Percentiles rank a stretch among this genome's conserved stretches.
Conservation (phyloP, 352 stramenopile genomes). For the Phytophthora cryptogea region DNA sequence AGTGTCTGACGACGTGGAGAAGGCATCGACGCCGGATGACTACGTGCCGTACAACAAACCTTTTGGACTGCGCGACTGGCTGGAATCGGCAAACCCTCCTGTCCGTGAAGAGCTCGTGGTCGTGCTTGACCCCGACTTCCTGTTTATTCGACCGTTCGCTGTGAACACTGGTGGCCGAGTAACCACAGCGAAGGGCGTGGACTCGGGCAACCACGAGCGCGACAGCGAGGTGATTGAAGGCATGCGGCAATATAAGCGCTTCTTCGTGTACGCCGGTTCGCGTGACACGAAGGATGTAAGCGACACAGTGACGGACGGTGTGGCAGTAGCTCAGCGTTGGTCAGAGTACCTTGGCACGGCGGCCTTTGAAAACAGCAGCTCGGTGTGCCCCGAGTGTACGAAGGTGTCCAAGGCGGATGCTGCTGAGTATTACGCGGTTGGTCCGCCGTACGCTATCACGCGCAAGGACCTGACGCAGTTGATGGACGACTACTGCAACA, state of each 20-base stretch:
- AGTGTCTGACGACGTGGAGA: conserved; percentile 21
- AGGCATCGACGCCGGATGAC: conserved; percentile 41
- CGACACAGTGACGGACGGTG: conserved; percentile 44
- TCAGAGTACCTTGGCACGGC: conserved; percentile 36
- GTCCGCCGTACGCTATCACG: conserved; percentile 65
- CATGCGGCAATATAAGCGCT: conserved; percentile 79
- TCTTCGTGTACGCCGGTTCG: conserved; percentile 76
- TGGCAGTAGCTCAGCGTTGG: conserved; percentile 66
- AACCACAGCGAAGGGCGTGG: conserved; percentile 48
- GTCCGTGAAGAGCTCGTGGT: conserved; percentile 62
- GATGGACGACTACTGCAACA: conserved; percentile 72
- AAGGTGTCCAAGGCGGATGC: conserved; percentile 46
- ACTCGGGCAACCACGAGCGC: conserved; percentile 64
- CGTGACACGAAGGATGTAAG: conserved; percentile 39
- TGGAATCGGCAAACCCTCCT: conserved; percentile 62
- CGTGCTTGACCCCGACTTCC: conserved; percentile 71
- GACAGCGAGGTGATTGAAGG: conserved; percentile 72
- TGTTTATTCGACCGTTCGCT: conserved; percentile 69
- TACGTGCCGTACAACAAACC: conserved; percentile 73
- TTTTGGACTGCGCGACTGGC: conserved; percentile 76
- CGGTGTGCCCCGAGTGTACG: conserved; percentile 59
- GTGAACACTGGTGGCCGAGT: conserved; percentile 68
- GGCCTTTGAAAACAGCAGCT: conserved; percentile 50
- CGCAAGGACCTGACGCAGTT: conserved; percentile 51
- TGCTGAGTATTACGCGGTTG: conserved; percentile 56